Evolutionary conservation across 257 asterid genomes (phyloP).

Genomic region (Perilla frutescens): DNA sequence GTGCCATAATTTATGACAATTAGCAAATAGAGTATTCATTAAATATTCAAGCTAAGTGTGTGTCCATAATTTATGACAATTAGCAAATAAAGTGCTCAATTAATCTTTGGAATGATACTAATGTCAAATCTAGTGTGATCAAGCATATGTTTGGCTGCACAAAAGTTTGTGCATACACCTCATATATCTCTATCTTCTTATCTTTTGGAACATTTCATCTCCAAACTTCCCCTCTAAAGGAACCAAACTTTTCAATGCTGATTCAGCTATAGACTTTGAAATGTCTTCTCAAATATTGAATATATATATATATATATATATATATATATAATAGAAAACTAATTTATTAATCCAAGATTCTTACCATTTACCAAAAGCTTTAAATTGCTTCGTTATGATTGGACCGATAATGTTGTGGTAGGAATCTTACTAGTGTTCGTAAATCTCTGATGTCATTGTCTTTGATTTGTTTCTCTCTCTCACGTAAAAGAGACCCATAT

Average conservation of each 20-base stretch:
- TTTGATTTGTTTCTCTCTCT: not conserved
- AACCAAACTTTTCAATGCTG: conserved; percentile 33
- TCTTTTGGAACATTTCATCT: conserved; percentile 71
- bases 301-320: conserved; percentile 7
- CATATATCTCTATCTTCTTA: conserved; percentile 53
- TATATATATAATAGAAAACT: conserved; percentile 5
- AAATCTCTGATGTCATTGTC: conserved; percentile 18
- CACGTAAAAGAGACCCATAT: too few species aligned
- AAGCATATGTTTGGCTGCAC: conserved; percentile 39
- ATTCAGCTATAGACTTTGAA: conserved; percentile 39
- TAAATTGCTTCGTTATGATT: conserved; percentile 34
- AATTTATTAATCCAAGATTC: conserved; percentile 42
- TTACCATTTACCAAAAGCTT: conserved; percentile 44
- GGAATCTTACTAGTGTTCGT: not conserved
- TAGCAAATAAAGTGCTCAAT: too few species aligned
- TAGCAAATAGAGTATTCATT: too few species aligned
- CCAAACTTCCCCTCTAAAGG: conserved; percentile 29
- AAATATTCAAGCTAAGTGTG: too few species aligned
- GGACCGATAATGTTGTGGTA: conserved; percentile 24
- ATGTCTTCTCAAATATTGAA: conserved; percentile 30
- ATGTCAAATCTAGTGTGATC: too few species aligned
- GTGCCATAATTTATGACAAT: too few species aligned
- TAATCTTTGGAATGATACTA: too few species aligned
- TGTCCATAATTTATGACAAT: too few species aligned
- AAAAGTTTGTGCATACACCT: conserved; percentile 35